A percentile compares a stretch with the other conserved stretches of the same genome.
These are phyloP conservation scores for Suillus bovinus DNA, from an alignment of 768 basidiomycete genomes.

Conservation along the genomic window DNA sequence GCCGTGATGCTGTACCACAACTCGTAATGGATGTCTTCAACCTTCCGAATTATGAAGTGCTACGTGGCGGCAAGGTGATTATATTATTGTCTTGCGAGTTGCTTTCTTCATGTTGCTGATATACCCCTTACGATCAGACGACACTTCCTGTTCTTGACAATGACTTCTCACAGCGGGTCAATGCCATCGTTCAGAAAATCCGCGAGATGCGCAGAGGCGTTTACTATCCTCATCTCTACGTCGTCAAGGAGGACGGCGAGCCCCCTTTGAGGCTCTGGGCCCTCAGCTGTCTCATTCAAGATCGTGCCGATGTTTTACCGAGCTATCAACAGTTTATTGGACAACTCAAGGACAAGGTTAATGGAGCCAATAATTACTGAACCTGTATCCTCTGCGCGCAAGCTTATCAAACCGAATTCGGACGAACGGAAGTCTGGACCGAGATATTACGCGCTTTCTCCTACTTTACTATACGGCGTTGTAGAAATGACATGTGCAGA, in stretches of 20 bases:
- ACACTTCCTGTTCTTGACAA: constrained; percentile 92
- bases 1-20: constrained; percentile 97
- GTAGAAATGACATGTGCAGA: background rate
- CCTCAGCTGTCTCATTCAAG: constrained; percentile 90
- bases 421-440: background rate
- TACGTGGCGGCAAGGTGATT: constrained; percentile 91
- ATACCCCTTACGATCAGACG: constrained; percentile 45
- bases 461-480: constrained; percentile 1
- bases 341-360: constrained; percentile 83
- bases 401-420: background rate
- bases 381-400: background rate
- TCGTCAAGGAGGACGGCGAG: constrained; percentile 98
- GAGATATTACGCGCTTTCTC: constrained; percentile 6
- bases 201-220: constrained; percentile 91
- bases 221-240: constrained; percentile 91
- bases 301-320: constrained; percentile 90
- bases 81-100: constrained; percentile 1
- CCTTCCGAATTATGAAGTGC: constrained; percentile 80
- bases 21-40: constrained; percentile 94
- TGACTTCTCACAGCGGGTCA: constrained; percentile 92
- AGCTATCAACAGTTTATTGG: constrained; percentile 96
- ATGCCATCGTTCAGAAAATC: constrained; percentile 91
- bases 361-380: constrained; percentile 36
- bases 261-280: constrained; percentile 95
- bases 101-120: constrained; percentile 5